phyloP scores from a whole-genome alignment of 2,329 filamentous ascomycete species.

The Penicillium palitans region DNA sequence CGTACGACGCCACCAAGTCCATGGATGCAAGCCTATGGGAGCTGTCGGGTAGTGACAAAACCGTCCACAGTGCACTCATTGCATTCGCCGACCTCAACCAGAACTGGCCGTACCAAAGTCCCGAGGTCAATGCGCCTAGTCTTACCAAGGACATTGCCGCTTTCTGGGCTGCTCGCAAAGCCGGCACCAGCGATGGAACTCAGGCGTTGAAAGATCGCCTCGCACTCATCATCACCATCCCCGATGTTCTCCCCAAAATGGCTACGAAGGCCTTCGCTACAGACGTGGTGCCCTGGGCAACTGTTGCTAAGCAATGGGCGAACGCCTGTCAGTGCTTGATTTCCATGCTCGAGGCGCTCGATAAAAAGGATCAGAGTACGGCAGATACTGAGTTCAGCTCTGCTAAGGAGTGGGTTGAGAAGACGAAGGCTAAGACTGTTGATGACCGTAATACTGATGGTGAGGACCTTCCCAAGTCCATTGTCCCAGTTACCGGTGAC shows the following conservation, averaged over 20 bases:
- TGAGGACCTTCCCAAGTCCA: neutral
- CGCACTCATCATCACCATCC: neutral
- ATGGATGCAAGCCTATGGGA: neutral
- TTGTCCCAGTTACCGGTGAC: neutral
- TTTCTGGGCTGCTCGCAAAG: neutral
- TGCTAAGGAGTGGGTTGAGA: slow-evolving; percentile 19
- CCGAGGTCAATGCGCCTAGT: neutral
- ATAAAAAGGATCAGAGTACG: neutral
- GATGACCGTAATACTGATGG: slow-evolving; percentile 14
- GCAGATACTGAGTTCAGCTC: slow-evolving; percentile 19
- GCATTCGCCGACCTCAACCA: neutral
- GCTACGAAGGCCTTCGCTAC: neutral
- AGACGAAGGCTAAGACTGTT: slow-evolving; percentile 22
- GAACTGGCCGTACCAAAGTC: neutral
- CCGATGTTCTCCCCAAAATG: neutral
- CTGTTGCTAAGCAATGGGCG: neutral
- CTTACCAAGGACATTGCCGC: neutral
- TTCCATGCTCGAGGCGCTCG: neutral
- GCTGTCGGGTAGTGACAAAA: neutral
- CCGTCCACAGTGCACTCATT: neutral
- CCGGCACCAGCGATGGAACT: neutral
- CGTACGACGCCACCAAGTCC: neutral
- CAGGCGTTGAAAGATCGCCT: neutral
- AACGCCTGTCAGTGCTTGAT: slow-evolving; percentile 1
- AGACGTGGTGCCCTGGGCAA: neutral